Evolutionary conservation across 192 early-diverging fungal genomes (phyloP).

Genomic region (Backusella australiensis): DNA sequence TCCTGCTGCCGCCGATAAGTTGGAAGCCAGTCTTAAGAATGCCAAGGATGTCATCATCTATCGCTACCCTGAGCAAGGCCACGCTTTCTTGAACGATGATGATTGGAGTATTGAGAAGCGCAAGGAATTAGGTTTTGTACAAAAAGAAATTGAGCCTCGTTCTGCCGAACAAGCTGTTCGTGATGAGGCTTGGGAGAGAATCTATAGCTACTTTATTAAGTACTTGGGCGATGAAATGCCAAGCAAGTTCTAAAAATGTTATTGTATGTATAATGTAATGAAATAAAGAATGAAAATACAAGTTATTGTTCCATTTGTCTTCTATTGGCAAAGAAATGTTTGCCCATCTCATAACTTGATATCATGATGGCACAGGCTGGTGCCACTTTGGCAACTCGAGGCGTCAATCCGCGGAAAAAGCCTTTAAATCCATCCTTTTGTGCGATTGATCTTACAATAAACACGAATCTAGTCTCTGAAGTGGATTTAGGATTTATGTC

Average conservation of each 20-base stretch:
- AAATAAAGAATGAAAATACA: not conserved
- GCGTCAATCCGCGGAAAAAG: slow-evolving; percentile 59
- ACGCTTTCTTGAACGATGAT: slow-evolving; percentile 43
- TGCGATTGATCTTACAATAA: slow-evolving; percentile 41
- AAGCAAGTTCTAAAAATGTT: slow-evolving; percentile 1
- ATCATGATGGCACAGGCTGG: slow-evolving; percentile 98
- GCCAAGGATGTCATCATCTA: slow-evolving; percentile 20
- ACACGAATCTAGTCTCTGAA: slow-evolving; percentile 6
- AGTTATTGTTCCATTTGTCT: not conserved
- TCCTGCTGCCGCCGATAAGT: slow-evolving; percentile 19
- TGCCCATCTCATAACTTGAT: slow-evolving; percentile 76
- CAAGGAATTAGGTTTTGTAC: slow-evolving; percentile 36
- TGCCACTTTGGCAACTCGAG: slow-evolving; percentile 85
- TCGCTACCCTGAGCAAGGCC: slow-evolving; percentile 36
- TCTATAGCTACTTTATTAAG: slow-evolving; percentile 22
- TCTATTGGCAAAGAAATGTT: slow-evolving; percentile 36
- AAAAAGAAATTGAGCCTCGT: slow-evolving; percentile 25
- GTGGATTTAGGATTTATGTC: not conserved
- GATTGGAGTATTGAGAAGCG: slow-evolving; percentile 27
- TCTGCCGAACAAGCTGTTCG: slow-evolving; percentile 27
- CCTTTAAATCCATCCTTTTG: slow-evolving; percentile 51
- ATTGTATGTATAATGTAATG: not conserved
- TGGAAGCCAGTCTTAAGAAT: slow-evolving; percentile 19
- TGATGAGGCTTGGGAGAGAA: slow-evolving; percentile 31
- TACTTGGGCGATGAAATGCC: slow-evolving; percentile 56